A percentile compares a stretch with the other conserved stretches of the same genome.
These are phyloP conservation scores for Vicia villosa DNA, from an alignment of 306 rosid genomes.

Conservation along the genomic window DNA sequence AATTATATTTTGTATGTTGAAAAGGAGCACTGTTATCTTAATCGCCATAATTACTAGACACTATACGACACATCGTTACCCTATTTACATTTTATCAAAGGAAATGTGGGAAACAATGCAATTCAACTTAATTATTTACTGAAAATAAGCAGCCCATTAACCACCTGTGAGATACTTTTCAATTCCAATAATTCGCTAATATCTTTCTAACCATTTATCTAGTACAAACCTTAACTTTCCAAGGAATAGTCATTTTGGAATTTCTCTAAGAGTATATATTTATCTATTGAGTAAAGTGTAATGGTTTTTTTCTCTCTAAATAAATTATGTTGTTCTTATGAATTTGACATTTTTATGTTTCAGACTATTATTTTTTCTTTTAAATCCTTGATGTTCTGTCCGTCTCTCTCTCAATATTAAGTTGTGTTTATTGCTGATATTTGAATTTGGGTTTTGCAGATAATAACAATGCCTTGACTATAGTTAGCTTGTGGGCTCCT, in stretches of 20 bases:
- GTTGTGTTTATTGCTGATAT: constrained; percentile 33
- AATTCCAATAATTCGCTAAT: not conserved
- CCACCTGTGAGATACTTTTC: not conserved
- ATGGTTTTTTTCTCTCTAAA: not conserved
- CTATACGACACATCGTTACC: not conserved
- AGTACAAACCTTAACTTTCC: not conserved
- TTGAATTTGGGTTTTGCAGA: constrained; percentile 56
- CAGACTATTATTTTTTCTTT: not conserved
- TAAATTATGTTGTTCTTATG: not conserved
- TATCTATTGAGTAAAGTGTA: not conserved
- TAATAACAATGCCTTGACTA: constrained; percentile 70
- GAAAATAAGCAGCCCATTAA: not conserved
- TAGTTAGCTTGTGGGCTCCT: constrained; percentile 92
- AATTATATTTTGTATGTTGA: not conserved
- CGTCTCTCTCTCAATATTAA: not conserved
- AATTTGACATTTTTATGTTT: constrained; percentile 1
- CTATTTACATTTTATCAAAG: not conserved
- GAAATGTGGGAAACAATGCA: not conserved
- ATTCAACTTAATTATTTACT: not conserved
- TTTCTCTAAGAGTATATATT: not conserved
- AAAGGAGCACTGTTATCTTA: not conserved
- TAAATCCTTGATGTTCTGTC: not conserved
- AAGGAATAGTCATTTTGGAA: not conserved
- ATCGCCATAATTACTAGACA: not conserved
- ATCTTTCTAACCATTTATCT: not conserved